These are phyloP conservation scores for Spencermartinsiella ligniputridi DNA, from an alignment of 1,139 yeast genomes.

Conservation along the genomic window DNA sequence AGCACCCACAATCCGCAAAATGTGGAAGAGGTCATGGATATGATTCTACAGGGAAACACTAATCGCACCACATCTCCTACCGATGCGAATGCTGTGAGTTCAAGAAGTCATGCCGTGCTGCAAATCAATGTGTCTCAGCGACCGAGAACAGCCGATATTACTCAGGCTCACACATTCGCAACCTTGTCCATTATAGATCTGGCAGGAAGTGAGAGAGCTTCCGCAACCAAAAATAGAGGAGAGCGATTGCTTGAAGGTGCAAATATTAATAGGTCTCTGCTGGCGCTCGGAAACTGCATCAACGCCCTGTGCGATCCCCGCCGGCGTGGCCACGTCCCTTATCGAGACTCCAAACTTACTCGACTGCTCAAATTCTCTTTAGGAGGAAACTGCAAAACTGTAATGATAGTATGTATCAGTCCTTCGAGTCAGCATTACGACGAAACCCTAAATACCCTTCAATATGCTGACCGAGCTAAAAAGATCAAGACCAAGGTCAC, in stretches of 20 bases:
- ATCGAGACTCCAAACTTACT: constrained; percentile 84
- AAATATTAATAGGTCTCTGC: constrained; percentile 77
- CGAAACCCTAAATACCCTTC: constrained; percentile 83
- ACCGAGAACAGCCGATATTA: constrained; percentile 57
- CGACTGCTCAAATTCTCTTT: constrained; percentile 79
- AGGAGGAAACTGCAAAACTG: constrained; percentile 94
- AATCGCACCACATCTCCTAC: constrained; percentile 85
- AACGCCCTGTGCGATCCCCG: constrained; percentile 81
- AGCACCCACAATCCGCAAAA: constrained; percentile 58
- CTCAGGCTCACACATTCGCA: constrained; percentile 68
- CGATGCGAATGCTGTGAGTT: constrained; percentile 84
- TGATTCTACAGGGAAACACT: constrained; percentile 65
- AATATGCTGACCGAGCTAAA: constrained; percentile 87
- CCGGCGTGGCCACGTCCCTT: constrained; percentile 73
- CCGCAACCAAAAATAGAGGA: constrained; percentile 82
- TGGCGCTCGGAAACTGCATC: constrained; percentile 91
- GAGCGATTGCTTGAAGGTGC: constrained; percentile 83
- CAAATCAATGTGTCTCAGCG: constrained; percentile 70
- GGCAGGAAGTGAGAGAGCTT: constrained; percentile 94
- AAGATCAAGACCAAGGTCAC: constrained; percentile 79
- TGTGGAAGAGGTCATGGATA: constrained; percentile 73
- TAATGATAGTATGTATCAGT: constrained; percentile 90
- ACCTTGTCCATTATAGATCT: constrained; percentile 82
- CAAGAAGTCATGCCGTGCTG: constrained; percentile 89
- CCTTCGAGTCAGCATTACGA: constrained; percentile 86